Conservation (phyloP, 75 land plant species). For the Pinus taeda region DNA sequence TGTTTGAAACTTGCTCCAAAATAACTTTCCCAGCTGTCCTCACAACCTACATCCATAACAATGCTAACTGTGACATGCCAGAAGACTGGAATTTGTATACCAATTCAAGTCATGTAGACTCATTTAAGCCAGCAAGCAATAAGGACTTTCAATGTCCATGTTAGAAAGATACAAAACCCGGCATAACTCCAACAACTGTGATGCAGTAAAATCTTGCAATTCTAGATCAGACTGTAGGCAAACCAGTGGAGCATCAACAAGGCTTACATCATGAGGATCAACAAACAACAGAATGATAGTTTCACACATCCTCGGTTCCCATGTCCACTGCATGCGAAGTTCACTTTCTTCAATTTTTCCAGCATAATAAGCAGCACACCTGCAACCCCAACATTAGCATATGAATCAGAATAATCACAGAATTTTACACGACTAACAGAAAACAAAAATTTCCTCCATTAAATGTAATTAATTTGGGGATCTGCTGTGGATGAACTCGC, state of each 20-base stretch:
- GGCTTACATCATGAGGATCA: slow-evolving; percentile 69
- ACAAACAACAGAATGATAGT: slow-evolving; percentile 69
- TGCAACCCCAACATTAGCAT: slow-evolving; percentile 16
- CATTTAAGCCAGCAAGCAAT: not conserved
- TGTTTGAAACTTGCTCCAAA: slow-evolving; percentile 58
- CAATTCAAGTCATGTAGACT: not conserved
- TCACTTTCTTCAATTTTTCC: slow-evolving; percentile 35
- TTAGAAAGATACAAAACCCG: not conserved
- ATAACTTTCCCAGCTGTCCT: slow-evolving; percentile 49
- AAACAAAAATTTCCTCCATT: not conserved
- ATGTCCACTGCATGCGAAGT: slow-evolving; percentile 65
- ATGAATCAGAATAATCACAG: not conserved
- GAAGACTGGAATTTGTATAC: not conserved
- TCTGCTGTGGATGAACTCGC: not conserved
- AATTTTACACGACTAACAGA: slow-evolving; percentile 2
- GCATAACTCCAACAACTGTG: no score
- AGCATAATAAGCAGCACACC: slow-evolving; percentile 63
- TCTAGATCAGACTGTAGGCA: not conserved
- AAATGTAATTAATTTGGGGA: not conserved
- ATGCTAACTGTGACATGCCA: not conserved
- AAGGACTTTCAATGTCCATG: not conserved
- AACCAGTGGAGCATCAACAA: slow-evolving; percentile 8
- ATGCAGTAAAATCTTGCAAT: no score
- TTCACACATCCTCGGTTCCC: slow-evolving; percentile 89
- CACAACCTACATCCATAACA: slow-evolving; percentile 37